Percentiles rank a stretch among this genome's conserved stretches.
These are phyloP conservation scores for Xylariaceae sp. DNA, from an alignment of 2,329 filamentous ascomycete genomes.

Conservation along the genomic window DNA sequence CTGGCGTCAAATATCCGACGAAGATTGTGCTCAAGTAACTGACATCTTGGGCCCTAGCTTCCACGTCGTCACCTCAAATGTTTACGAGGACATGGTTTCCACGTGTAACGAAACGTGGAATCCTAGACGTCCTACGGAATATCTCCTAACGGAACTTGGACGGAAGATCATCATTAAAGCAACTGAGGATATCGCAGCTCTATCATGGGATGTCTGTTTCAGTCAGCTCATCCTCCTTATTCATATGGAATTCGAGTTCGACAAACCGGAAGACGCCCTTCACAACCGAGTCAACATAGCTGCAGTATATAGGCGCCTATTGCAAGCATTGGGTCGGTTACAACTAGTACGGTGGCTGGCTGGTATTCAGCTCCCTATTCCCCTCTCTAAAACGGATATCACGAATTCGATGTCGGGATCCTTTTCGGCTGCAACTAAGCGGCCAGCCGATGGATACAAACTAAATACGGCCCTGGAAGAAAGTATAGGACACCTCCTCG, in stretches of 20 bases:
- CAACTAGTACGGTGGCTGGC: slow-evolving; percentile 69
- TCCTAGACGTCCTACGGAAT: slow-evolving; percentile 28
- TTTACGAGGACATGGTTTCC: slow-evolving; percentile 50
- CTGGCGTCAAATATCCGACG: slow-evolving; percentile 72
- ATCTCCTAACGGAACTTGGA: slow-evolving; percentile 67
- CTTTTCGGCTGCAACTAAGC: slow-evolving; percentile 35
- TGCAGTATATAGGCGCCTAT: slow-evolving; percentile 61
- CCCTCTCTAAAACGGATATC: slow-evolving; percentile 39
- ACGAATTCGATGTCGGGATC: slow-evolving; percentile 33
- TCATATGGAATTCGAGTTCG: slow-evolving; percentile 79
- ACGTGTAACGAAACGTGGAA: slow-evolving; percentile 40
- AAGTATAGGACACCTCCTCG: slow-evolving; percentile 58
- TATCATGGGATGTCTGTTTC: slow-evolving; percentile 69
- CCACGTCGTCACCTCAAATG: slow-evolving; percentile 49
- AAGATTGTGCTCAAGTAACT: slow-evolving; percentile 67
- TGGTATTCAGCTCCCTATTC: slow-evolving; percentile 50
- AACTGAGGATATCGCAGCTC: slow-evolving; percentile 69
- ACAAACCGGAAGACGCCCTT: slow-evolving; percentile 63
- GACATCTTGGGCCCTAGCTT: slow-evolving; percentile 62
- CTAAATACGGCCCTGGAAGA: slow-evolving; percentile 55
- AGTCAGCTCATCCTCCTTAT: slow-evolving; percentile 77
- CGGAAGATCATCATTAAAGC: slow-evolving; percentile 68
- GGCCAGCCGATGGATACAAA: slow-evolving; percentile 41
- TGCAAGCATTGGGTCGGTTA: slow-evolving; percentile 65
- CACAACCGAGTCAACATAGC: slow-evolving; percentile 59